phyloP scores from a whole-genome alignment of 805 yeast genomes.

The Tetrapisispora fleetii region DNA sequence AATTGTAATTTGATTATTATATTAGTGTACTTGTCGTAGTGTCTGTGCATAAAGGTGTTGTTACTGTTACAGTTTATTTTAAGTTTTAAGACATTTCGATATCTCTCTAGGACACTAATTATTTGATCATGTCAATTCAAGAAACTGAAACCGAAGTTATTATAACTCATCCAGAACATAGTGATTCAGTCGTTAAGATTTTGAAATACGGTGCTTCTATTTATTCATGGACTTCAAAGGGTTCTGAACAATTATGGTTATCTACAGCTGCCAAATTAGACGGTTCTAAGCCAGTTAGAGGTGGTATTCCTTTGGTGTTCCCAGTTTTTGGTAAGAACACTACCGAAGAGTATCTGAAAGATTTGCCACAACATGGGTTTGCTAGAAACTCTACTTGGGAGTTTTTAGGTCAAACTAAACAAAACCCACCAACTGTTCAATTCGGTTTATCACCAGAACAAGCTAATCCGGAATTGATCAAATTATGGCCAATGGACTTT shows the following conservation, averaged over 20 bases:
- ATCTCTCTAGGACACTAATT: not conserved
- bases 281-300: constrained; percentile 90
- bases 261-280: constrained; percentile 72
- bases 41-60: too few species aligned
- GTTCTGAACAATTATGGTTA: constrained; percentile 77
- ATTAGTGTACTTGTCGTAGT: too few species aligned
- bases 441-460: constrained; percentile 85
- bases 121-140: constrained; percentile 44
- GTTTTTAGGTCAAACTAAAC: constrained; percentile 74
- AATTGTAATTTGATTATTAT: too few species aligned
- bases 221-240: constrained; percentile 65
- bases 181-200: constrained; percentile 50
- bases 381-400: constrained; percentile 92
- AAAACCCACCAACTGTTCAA: constrained; percentile 68
- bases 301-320: constrained; percentile 94
- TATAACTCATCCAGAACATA: constrained; percentile 44
- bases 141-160: constrained; percentile 55
- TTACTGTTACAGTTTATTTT: too few species aligned
- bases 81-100: too few species aligned
- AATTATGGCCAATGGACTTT: constrained; percentile 52
- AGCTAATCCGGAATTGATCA: constrained; percentile 62
- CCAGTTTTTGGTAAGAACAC: constrained; percentile 79
- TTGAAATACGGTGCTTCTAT: constrained; percentile 86
- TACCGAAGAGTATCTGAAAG: constrained; percentile 45
- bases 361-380: constrained; percentile 92